Percentiles rank a stretch among this genome's conserved stretches.
phyloP scores from a whole-genome alignment of 78 protist species.

The Planoprotostelium fungivorum region DNA sequence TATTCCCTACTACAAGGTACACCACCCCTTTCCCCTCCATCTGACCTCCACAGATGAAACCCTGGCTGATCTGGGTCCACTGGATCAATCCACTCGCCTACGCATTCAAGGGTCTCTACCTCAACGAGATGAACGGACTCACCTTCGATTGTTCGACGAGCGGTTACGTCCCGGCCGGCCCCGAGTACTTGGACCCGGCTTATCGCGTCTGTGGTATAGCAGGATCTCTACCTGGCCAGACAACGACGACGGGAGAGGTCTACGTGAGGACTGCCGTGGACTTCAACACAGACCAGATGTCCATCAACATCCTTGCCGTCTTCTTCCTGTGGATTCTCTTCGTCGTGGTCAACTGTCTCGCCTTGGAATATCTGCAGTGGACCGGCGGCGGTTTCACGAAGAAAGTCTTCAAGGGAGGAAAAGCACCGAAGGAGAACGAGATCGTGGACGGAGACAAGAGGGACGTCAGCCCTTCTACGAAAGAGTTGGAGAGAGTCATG shows the following conservation, averaged over 20 bases:
- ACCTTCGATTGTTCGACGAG: slow-evolving; percentile 3
- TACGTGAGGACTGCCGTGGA: slow-evolving; percentile 1
- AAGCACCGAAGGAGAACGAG: slow-evolving; percentile 52
- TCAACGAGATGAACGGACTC: slow-evolving; percentile 22
- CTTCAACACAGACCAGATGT: slow-evolving; percentile 4
- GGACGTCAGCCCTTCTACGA: slow-evolving; percentile 8
- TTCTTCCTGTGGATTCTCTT: slow-evolving; percentile 15
- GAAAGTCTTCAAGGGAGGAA: slow-evolving; percentile 31
- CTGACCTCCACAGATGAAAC: too few relatives aligned
- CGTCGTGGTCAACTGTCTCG: slow-evolving; percentile 12
- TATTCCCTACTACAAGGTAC: slow-evolving; percentile 24
- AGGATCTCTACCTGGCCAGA: slow-evolving; percentile 14
- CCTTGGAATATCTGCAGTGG: slow-evolving; percentile 16
- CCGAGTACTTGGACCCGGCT: background rate
- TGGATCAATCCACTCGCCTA: slow-evolving; percentile 44
- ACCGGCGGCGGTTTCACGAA: slow-evolving; percentile 3
- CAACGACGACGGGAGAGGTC: slow-evolving; percentile 17
- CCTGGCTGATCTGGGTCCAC: slow-evolving; percentile 4
- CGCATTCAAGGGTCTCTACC: slow-evolving; percentile 28
- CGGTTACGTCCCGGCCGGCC: slow-evolving; percentile 22
- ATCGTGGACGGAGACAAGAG: slow-evolving; percentile 10
- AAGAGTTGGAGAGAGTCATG: slow-evolving; percentile 11
- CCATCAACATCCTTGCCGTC: slow-evolving; percentile 9
- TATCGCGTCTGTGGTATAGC: slow-evolving; percentile 10
- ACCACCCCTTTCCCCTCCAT: too few relatives aligned